Evolutionary conservation across 2,329 filamentous ascomycete genomes (phyloP).

Genomic region (Cytospora piceicola): DNA sequence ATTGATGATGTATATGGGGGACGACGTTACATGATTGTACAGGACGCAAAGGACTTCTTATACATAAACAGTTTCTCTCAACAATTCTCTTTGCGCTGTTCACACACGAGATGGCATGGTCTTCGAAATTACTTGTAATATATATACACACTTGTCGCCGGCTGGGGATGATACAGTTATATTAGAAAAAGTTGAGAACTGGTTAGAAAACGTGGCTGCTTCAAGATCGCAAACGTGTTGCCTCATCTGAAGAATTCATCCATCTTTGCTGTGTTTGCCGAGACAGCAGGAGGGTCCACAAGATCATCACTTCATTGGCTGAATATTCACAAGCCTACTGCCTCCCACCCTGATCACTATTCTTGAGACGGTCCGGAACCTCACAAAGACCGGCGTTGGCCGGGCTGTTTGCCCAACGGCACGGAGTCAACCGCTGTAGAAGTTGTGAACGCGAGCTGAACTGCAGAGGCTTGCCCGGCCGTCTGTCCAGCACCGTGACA

Average conservation of each 20-base stretch:
- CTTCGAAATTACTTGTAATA: conserved; percentile 4
- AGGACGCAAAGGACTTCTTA: conserved; percentile 8
- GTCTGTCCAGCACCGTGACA: neutral
- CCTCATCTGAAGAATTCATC: neutral
- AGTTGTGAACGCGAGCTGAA: neutral
- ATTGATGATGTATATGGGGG: conserved; percentile 20
- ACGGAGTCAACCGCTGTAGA: neutral
- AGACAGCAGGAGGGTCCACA: neutral
- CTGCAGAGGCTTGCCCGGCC: neutral
- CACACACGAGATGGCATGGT: neutral
- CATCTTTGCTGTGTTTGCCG: neutral
- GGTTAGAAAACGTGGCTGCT: neutral
- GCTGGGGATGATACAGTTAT: neutral
- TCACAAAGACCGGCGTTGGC: neutral
- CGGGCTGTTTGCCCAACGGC: neutral
- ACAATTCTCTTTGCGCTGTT: conserved; percentile 6
- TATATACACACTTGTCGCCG: conserved; percentile 8
- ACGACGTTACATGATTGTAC: conserved; percentile 8
- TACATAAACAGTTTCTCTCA: neutral
- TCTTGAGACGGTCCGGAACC: too few relatives aligned
- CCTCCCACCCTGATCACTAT: too few relatives aligned
- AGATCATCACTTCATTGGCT: too few relatives aligned
- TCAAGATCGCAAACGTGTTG: neutral
- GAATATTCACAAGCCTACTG: too few relatives aligned
- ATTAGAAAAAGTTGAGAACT: neutral